Percentiles rank a stretch among this genome's conserved stretches.
Evolutionary conservation across 2,329 filamentous ascomycete species (phyloP).

Genomic region (Didymella exigua): DNA sequence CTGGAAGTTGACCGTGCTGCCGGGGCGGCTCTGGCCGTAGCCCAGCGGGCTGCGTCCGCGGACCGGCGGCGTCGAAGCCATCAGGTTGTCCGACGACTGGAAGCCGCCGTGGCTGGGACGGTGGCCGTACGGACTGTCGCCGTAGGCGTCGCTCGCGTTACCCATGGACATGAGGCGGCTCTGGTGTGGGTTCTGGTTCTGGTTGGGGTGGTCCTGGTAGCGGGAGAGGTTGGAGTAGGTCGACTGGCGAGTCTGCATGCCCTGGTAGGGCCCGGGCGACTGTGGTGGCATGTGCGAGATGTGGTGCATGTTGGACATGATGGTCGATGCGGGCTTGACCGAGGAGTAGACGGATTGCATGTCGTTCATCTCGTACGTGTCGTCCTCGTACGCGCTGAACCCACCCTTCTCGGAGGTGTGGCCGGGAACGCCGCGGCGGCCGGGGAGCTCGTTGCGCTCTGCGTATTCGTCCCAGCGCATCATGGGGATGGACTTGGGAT

Average conservation of each 20-base stretch:
- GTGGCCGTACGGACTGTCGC: slow-evolving; percentile 46
- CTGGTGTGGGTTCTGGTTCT: slow-evolving; percentile 61
- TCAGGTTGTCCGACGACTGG: slow-evolving; percentile 50
- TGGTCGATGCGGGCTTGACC: slow-evolving; percentile 81
- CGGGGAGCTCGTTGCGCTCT: slow-evolving; percentile 81
- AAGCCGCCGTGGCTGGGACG: slow-evolving; percentile 51
- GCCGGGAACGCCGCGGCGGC: slow-evolving; percentile 73
- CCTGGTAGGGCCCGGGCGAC: slow-evolving; percentile 74
- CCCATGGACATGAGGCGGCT: slow-evolving; percentile 66
- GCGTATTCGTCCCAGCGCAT: slow-evolving; percentile 99
- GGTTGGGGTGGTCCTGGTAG: slow-evolving; percentile 67
- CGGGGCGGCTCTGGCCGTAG: slow-evolving; percentile 55
- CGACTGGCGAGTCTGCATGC: slow-evolving; percentile 70
- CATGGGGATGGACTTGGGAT: slow-evolving; percentile 89
- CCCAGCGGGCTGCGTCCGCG: slow-evolving; percentile 58
- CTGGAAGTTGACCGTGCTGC: slow-evolving; percentile 65
- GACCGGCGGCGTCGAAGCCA: slow-evolving; percentile 44
- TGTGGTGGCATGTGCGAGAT: slow-evolving; percentile 76
- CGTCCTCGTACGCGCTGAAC: slow-evolving; percentile 71
- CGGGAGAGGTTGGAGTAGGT: slow-evolving; percentile 69
- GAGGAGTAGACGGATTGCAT: slow-evolving; percentile 97
- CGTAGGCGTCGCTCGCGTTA: slow-evolving; percentile 55
- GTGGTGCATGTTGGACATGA: slow-evolving; percentile 81
- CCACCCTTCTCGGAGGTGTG: slow-evolving; percentile 62
- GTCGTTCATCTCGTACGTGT: slow-evolving; percentile 94